These are phyloP conservation scores for Entomortierella lignicola DNA, from an alignment of 192 early-diverging fungal species.

Conservation along the genomic window DNA sequence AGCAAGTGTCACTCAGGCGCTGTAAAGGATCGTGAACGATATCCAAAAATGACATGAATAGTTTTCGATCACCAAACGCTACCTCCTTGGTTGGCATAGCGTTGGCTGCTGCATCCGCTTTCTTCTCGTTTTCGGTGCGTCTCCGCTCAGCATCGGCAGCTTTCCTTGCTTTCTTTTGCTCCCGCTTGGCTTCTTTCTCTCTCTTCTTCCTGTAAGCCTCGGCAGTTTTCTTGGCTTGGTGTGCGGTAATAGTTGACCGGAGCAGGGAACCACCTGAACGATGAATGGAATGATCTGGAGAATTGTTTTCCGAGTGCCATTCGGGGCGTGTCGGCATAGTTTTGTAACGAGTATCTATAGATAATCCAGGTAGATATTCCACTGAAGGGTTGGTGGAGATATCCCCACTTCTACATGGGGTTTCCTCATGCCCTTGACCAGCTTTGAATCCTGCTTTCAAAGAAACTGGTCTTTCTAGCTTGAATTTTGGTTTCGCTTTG, in stretches of 20 bases:
- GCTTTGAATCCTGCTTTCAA: constrained; percentile 37
- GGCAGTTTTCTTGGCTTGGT: constrained; percentile 27
- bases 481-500: constrained; percentile 14
- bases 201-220: constrained; percentile 22
- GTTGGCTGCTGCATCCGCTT: constrained; percentile 21
- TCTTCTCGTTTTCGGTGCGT: constrained; percentile 8
- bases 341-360: constrained; percentile 10
- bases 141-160: constrained; percentile 19
- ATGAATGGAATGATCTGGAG: neutral
- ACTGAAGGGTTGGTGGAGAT: neutral
- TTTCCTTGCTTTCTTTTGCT: constrained; percentile 19
- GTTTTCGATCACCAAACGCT: constrained; percentile 57
- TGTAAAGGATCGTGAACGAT: constrained; percentile 63
- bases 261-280: neutral
- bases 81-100: constrained; percentile 55
- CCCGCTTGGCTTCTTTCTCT: constrained; percentile 19
- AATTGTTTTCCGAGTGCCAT: neutral
- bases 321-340: constrained; percentile 11
- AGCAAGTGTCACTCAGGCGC: constrained; percentile 53
- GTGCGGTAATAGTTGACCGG: constrained; percentile 13
- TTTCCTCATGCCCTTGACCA: constrained; percentile 6
- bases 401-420: neutral
- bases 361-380: neutral
- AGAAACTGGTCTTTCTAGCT: constrained; percentile 18
- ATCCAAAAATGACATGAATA: constrained; percentile 62